Base-by-base conservation (phyloP, 1,139 yeast species). In the Yamadazyma pseudoaaseri region DNA sequence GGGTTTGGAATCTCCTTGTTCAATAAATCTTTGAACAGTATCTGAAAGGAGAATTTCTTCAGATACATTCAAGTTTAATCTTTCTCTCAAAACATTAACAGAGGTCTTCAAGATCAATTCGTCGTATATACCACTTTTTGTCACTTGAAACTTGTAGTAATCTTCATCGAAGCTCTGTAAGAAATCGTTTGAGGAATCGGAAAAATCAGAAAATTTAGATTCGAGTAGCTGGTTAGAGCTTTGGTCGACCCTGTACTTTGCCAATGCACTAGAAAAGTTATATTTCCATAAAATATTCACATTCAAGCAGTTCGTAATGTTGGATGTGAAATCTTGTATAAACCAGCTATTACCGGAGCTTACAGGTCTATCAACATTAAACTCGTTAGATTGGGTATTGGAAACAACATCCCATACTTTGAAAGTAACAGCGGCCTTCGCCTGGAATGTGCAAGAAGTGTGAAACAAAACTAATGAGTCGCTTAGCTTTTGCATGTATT, bases 271-370 rank as follows among this genome's bases (percentile, higher is more conserved):
- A 1, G 77, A 65, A 2, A 76, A 72, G 42, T 81, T 81, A 39
- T 85, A 77, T 47, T 81, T 81, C 86, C 86, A 80, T 26, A 81
- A 58, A 1, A 76, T 56, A 34, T 58, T 49, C 35, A 57, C 55
- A 13, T 41, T 41, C 41, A 64, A 28, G 36, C 46, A 13, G 42
- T 45, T 31, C 41, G 49, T 44, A 56, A 58, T 38, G 30, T 25
- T 13, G 58, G 74, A 43, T 8, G 49, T 36, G 20, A 52, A 68
- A 43, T 69, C 74, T 45, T 68, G 75, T 31, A 67, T 55, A 42
- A 60, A 53, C 86, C 86, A 79, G 30, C 72, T 59, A 0, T 75
- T 58, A 7, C 42, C 38, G 10, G 36, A 43, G 12, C 34, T 33
- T 10, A 45, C 44, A 5, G 70, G 67, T 13, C 51, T 35, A 22